These are phyloP conservation scores for Cercospora zeae-maydis DNA, from an alignment of 2,329 filamentous ascomycete species.

Conservation along the genomic window DNA sequence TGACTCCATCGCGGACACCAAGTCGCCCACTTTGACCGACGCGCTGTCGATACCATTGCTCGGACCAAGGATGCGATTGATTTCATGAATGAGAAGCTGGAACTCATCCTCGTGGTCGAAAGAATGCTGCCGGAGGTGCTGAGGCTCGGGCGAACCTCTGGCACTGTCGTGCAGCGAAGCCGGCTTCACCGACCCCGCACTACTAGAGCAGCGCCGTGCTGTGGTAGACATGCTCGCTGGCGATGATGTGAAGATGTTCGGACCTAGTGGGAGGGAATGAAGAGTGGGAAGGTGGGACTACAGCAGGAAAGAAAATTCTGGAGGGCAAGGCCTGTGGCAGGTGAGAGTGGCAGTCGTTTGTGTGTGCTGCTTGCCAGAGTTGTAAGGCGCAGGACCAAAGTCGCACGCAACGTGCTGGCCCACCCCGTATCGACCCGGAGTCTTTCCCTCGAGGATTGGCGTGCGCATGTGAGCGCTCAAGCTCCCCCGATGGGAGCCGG, in stretches of 20 bases:
- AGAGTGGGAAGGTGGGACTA: neutral
- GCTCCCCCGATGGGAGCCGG: conserved; percentile 10
- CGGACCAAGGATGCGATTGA: conserved; percentile 72
- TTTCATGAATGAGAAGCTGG: conserved; percentile 42
- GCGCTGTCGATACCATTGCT: conserved; percentile 77
- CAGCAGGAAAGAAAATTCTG: neutral
- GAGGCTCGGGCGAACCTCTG: conserved; percentile 27
- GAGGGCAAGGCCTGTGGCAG: neutral
- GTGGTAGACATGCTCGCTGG: conserved; percentile 6
- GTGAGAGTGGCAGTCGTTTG: neutral
- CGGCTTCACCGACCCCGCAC: conserved; percentile 18
- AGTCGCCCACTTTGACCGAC: conserved; percentile 70
- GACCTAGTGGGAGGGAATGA: neutral
- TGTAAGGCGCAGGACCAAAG: conserved; percentile 9
- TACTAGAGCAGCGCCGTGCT: conserved; percentile 7
- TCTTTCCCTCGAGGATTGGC: neutral
- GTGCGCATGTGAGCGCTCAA: conserved; percentile 7
- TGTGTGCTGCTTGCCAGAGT: conserved; percentile 2
- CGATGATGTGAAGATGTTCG: neutral
- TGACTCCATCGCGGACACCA: conserved; percentile 68
- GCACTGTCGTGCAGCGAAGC: conserved; percentile 30
- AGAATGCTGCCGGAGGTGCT: neutral
- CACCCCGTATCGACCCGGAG: neutral
- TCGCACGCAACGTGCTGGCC: neutral
- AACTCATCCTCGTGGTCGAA: conserved; percentile 20